Conservation (phyloP, 192 early-diverging fungal genomes). For the Linderina pennispora region DNA sequence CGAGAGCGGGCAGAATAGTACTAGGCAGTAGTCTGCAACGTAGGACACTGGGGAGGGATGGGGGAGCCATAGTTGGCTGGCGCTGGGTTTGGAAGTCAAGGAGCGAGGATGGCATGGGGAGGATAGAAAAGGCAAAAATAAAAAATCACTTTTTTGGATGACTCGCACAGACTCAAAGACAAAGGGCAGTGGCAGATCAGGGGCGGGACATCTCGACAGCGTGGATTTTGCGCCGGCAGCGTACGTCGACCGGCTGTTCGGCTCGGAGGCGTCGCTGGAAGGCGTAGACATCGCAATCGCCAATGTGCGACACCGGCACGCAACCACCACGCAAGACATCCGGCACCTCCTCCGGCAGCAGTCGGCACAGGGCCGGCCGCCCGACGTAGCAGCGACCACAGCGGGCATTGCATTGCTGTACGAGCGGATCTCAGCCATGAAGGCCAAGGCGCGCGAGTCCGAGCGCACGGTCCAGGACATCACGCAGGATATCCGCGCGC, state of each 20-base stretch:
- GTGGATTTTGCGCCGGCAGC: slow-evolving; percentile 65
- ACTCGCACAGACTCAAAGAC: too few species aligned
- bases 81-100: too few species aligned
- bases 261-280: slow-evolving; percentile 47
- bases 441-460: slow-evolving; percentile 74
- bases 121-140: too few species aligned
- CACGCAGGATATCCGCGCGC: slow-evolving; percentile 89
- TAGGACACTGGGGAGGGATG: too few species aligned
- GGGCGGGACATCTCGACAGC: slow-evolving; percentile 47
- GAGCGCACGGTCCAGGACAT: slow-evolving; percentile 91
- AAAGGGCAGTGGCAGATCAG: neutral
- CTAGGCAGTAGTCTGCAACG: too few species aligned
- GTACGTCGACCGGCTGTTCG: slow-evolving; percentile 79
- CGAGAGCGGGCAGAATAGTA: too few species aligned
- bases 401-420: slow-evolving; percentile 65
- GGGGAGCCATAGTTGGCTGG: too few species aligned
- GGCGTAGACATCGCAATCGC: slow-evolving; percentile 57
- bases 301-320: slow-evolving; percentile 57
- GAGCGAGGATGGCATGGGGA: too few species aligned
- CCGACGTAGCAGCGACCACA: slow-evolving; percentile 68
- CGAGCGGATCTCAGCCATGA: slow-evolving; percentile 75
- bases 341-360: slow-evolving; percentile 66
- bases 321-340: slow-evolving; percentile 58
- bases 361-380: slow-evolving; percentile 53
- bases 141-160: too few species aligned